phyloP scores from a whole-genome alignment of 78 protist species.

The Dictyostelium brefeldianum region DNA sequence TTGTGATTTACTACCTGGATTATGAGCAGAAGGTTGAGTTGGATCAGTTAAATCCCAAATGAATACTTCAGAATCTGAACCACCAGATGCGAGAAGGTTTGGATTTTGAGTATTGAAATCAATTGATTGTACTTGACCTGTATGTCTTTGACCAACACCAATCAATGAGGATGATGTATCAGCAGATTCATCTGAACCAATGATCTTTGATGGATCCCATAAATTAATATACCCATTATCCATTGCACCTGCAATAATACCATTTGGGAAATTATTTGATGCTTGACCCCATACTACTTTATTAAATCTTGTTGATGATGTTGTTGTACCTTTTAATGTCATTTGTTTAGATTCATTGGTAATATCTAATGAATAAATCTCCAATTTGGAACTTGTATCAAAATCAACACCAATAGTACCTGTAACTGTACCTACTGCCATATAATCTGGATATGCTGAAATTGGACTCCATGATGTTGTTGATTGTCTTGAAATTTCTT shows the following conservation, averaged over 20 bases:
- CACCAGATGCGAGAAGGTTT: slow-evolving; percentile 93
- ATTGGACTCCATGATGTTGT: slow-evolving; percentile 72
- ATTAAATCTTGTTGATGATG: slow-evolving; percentile 52
- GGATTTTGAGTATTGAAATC: slow-evolving; percentile 87
- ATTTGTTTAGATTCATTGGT: slow-evolving; percentile 35
- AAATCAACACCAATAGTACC: slow-evolving; percentile 84
- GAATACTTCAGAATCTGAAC: slow-evolving; percentile 74
- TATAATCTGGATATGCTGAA: slow-evolving; percentile 29
- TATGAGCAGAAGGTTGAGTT: slow-evolving; percentile 67
- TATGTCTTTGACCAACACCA: slow-evolving; percentile 82
- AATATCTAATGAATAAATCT: slow-evolving; percentile 69
- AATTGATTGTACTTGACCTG: slow-evolving; percentile 86
- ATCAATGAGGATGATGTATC: slow-evolving; percentile 52
- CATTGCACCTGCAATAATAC: slow-evolving; percentile 89
- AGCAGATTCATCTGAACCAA: not conserved
- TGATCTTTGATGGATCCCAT: slow-evolving; percentile 86
- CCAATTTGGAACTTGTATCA: slow-evolving; percentile 71
- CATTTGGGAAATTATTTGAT: slow-evolving; percentile 8
- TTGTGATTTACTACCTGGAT: slow-evolving; percentile 61
- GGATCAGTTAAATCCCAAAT: slow-evolving; percentile 90
- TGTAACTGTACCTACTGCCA: slow-evolving; percentile 77
- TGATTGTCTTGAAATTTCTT: slow-evolving; percentile 67
- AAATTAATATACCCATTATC: slow-evolving; percentile 86
- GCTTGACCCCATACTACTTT: slow-evolving; percentile 76
- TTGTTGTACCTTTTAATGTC: slow-evolving; percentile 49